Conservation (phyloP, 805 yeast species). For the Saturnispora quitensis region DNA sequence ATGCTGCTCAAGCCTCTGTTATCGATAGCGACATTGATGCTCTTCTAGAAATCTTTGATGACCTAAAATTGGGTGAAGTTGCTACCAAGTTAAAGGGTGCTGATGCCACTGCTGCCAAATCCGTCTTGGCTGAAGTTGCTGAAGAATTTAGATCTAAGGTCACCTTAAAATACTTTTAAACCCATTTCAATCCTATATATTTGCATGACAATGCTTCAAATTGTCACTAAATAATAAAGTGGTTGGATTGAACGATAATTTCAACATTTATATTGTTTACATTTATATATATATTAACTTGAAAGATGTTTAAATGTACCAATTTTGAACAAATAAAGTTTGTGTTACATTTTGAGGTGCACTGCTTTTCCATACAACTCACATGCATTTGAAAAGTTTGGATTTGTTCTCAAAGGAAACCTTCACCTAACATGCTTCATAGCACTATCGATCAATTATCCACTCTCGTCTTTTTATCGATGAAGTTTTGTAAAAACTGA, state of each 20-base stretch:
- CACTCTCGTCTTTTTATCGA: background rate
- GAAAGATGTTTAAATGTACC: too few relatives aligned
- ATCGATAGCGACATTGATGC: constrained; percentile 75
- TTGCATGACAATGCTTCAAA: background rate
- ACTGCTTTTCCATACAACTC: too few relatives aligned
- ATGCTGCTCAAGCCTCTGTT: constrained; percentile 52
- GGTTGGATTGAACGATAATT: background rate
- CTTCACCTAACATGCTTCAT: too few relatives aligned
- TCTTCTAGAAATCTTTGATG: constrained; percentile 73
- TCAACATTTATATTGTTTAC: too few relatives aligned
- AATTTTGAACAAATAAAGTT: too few relatives aligned
- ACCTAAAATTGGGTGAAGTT: constrained; percentile 63
- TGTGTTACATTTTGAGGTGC: too few relatives aligned
- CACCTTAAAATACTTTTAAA: constrained; percentile 13
- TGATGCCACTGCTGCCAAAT: constrained; percentile 50
- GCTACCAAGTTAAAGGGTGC: constrained; percentile 56
- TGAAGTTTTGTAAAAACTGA: background rate
- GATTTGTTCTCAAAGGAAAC: too few relatives aligned
- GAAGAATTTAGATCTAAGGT: constrained; percentile 25
- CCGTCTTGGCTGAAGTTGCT: constrained; percentile 47
- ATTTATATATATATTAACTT: too few relatives aligned
- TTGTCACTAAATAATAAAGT: too few relatives aligned
- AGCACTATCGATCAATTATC: background rate
- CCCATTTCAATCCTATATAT: constrained; percentile 12
- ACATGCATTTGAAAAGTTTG: too few relatives aligned